phyloP scores from a whole-genome alignment of 345 rosid genomes.

The Populus deltoides region DNA sequence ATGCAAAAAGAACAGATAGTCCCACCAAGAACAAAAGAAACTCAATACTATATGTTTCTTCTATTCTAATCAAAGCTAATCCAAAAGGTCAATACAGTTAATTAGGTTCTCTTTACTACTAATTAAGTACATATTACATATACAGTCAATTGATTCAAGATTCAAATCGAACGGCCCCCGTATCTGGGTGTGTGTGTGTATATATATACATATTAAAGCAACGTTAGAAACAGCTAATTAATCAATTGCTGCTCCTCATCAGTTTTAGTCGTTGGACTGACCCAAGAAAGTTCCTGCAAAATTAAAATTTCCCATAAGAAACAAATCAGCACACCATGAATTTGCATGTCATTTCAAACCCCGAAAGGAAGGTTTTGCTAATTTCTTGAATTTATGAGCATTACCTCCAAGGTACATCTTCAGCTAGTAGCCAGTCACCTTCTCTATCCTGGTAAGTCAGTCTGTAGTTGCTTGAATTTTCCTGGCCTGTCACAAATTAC shows the following conservation, averaged over 20 bases:
- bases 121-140: background rate
- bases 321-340: background rate
- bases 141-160: background rate
- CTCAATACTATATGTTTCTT: background rate
- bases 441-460: slow-evolving; percentile 37
- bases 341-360: background rate
- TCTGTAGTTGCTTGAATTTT: slow-evolving; percentile 24
- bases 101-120: background rate
- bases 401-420: slow-evolving; percentile 41
- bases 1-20: background rate
- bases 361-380: background rate
- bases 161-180: background rate
- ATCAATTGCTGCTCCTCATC: slow-evolving; percentile 16
- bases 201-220: background rate
- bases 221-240: background rate
- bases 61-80: background rate
- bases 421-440: slow-evolving; percentile 46
- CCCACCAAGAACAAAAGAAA: background rate
- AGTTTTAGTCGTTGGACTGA: slow-evolving; percentile 37
- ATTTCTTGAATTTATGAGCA: background rate
- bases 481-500: slow-evolving; percentile 20
- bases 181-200: too few species aligned
- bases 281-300: slow-evolving; percentile 34
- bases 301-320: background rate
- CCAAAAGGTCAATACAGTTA: slow-evolving; percentile 7